Conservation (phyloP, 768 basidiomycete species). For the Lyophyllum semitale region DNA sequence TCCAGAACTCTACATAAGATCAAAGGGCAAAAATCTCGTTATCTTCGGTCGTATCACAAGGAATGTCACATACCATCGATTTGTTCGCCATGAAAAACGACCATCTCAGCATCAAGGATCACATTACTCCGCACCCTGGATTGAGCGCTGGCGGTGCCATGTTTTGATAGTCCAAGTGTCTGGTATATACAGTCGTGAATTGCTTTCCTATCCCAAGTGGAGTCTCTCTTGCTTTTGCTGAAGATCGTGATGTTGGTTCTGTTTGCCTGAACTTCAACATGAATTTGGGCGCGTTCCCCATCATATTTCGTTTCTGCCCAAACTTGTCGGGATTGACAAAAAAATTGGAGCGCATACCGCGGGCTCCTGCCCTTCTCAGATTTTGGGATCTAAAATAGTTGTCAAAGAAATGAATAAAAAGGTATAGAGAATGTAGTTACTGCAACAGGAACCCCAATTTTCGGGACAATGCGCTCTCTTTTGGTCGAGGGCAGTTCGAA, state of each 20-base stretch:
- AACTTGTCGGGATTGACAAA: constrained; percentile 44
- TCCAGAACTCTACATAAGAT: constrained; percentile 70
- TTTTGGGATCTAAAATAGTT: constrained; percentile 67
- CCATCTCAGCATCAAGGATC: constrained; percentile 86
- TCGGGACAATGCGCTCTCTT: constrained; percentile 35
- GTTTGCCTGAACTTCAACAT: constrained; percentile 56
- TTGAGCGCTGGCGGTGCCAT: constrained; percentile 7
- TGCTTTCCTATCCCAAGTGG: constrained; percentile 73
- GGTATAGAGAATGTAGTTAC: constrained; percentile 31
- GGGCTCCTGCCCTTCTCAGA: constrained; percentile 73
- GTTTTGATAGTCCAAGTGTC: constrained; percentile 48
- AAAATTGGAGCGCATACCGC: constrained; percentile 50
- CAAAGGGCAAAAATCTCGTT: neutral
- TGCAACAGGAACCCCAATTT: constrained; percentile 63
- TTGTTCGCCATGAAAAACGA: constrained; percentile 68
- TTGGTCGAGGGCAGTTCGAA: constrained; percentile 36
- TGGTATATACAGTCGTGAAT: constrained; percentile 62
- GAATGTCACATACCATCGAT: constrained; percentile 63
- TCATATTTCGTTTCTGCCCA: constrained; percentile 96
- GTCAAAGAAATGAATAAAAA: neutral
- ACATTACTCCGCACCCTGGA: constrained; percentile 38
- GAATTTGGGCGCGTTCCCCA: constrained; percentile 93
- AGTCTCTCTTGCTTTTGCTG: constrained; percentile 86
- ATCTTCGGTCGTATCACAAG: neutral
- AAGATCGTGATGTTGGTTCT: constrained; percentile 67